Evolutionary conservation across 495 filamentous ascomycete species (phyloP).

Genomic region (Ramalina peruviana): DNA sequence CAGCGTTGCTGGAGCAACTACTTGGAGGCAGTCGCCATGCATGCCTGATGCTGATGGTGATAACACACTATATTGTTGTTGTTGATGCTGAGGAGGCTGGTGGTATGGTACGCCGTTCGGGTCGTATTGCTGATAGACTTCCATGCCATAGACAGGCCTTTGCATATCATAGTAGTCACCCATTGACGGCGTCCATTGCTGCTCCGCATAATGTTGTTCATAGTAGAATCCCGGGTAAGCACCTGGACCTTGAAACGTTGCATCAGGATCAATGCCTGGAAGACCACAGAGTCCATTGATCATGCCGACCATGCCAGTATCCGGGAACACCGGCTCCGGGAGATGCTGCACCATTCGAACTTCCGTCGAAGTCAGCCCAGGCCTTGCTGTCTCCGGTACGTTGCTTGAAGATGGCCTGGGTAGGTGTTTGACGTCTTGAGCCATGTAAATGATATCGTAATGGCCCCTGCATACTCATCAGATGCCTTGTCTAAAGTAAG

Average conservation of each 20-base stretch:
- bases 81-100: no score
- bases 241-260: neutral
- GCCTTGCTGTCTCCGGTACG: conserved; percentile 72
- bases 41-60: no score
- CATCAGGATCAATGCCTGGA: conserved; percentile 19
- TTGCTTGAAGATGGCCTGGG: conserved; percentile 56
- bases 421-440: conserved; percentile 35
- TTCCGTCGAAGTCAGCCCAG: conserved; percentile 32
- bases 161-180: no score
- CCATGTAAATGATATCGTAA: conserved; percentile 85
- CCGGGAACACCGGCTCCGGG: conserved; percentile 23
- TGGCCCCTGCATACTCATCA: conserved; percentile 45
- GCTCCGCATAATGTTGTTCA: neutral
- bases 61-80: no score
- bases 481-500: neutral
- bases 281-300: conserved; percentile 24
- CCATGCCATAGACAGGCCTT: no score
- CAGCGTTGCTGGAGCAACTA: no score
- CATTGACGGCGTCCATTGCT: neutral
- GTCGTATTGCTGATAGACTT: no score
- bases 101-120: no score
- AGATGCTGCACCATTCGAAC: conserved; percentile 40
- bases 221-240: neutral
- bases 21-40: no score
- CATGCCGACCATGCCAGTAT: conserved; percentile 26